These are phyloP conservation scores for Hypoxylon sp. DNA, from an alignment of 2,329 filamentous ascomycete species.

Conservation along the genomic window DNA sequence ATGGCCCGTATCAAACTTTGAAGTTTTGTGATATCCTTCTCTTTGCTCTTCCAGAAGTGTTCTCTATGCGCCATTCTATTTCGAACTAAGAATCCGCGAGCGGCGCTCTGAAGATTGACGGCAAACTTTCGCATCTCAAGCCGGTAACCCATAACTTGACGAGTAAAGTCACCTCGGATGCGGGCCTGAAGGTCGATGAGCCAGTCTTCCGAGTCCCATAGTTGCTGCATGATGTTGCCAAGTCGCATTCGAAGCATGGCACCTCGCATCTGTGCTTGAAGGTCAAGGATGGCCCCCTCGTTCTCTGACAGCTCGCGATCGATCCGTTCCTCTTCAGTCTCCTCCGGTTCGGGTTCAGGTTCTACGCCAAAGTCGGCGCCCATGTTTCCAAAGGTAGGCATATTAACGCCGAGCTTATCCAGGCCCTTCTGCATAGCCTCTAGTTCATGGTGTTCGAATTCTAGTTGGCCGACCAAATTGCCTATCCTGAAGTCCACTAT, in stretches of 20 bases:
- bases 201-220: constrained; percentile 88
- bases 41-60: constrained; percentile 77
- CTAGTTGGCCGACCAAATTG: constrained; percentile 94
- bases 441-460: constrained; percentile 97
- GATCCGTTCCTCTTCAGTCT: constrained; percentile 91
- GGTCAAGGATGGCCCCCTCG: constrained; percentile 78
- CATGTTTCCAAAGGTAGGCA: constrained; percentile 99
- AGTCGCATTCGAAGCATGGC: constrained; percentile 83
- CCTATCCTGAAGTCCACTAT: constrained; percentile 97
- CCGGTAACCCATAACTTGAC: constrained; percentile 86
- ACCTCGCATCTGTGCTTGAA: constrained; percentile 90
- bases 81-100: constrained; percentile 82
- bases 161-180: constrained; percentile 88
- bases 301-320: constrained; percentile 85
- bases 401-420: constrained; percentile 92
- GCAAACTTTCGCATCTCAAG: constrained; percentile 88
- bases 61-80: constrained; percentile 74
- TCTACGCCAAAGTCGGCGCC: constrained; percentile 94
- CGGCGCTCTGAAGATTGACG: constrained; percentile 81
- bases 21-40: constrained; percentile 80
- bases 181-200: constrained; percentile 87
- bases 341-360: constrained; percentile 80
- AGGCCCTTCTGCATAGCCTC: constrained; percentile 97
- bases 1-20: constrained; percentile 85
- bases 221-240: constrained; percentile 84